Evolutionary conservation across 192 early-diverging fungal species (phyloP).

Genomic region (Phlyctochytrium bullatum): DNA sequence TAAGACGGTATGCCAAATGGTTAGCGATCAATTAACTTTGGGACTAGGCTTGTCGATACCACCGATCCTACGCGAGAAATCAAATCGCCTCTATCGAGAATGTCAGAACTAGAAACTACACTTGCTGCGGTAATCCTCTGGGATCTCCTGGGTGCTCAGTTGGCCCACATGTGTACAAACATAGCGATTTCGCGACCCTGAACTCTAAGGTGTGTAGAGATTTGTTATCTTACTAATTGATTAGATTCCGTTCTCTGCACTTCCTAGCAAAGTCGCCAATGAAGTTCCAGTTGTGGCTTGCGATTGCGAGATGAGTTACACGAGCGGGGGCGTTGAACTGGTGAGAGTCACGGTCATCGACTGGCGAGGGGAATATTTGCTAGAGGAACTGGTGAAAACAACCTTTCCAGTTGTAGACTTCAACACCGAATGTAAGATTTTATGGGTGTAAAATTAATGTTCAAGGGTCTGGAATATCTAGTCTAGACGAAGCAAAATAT

Average conservation of each 20-base stretch:
- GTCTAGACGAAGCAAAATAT: conserved; percentile 44
- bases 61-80: background rate
- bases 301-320: conserved; percentile 80
- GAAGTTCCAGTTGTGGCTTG: conserved; percentile 46
- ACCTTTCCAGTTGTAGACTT: conserved; percentile 55
- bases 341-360: conserved; percentile 59
- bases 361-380: conserved; percentile 37
- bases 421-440: conserved; percentile 45
- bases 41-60: conserved; percentile 6
- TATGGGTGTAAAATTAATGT: background rate
- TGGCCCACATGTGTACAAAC: conserved; percentile 71
- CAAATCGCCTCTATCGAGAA: background rate
- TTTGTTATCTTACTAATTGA: conserved; percentile 12
- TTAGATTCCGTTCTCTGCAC: conserved; percentile 30
- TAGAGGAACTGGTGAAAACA: conserved; percentile 64
- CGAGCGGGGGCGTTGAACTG: conserved; percentile 64
- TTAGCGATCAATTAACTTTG: background rate
- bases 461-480: conserved; percentile 47
- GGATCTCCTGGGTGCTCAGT: conserved; percentile 47
- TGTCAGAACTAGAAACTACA: conserved; percentile 18
- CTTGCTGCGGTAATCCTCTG: conserved; percentile 42
- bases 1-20: conserved; percentile 10
- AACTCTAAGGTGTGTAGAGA: conserved; percentile 33
- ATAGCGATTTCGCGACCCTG: conserved; percentile 37
- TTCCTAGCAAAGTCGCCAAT: conserved; percentile 1